Conservation (phyloP, 2,329 filamentous ascomycete genomes). For the Truncatella angustata region DNA sequence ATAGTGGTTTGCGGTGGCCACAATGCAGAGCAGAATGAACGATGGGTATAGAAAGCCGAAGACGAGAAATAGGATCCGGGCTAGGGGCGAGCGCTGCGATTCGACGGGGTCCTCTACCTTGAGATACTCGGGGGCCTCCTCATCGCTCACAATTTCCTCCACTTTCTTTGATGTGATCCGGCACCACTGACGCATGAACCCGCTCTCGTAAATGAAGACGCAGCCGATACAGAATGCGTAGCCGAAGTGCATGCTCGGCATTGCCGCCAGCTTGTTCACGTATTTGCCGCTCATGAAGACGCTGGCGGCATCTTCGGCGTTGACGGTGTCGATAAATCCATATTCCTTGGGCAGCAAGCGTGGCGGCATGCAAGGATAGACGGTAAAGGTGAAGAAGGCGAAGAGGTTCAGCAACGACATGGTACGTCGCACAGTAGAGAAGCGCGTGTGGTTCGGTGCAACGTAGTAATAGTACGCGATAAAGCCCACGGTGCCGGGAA, state of each 20-base stretch:
- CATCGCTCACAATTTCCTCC: neutral
- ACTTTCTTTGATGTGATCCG: neutral
- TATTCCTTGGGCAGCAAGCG: conserved; percentile 44
- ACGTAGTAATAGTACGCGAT: conserved; percentile 45
- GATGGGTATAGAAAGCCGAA: conserved; percentile 50
- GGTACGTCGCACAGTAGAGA: conserved; percentile 39
- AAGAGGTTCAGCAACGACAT: conserved; percentile 47
- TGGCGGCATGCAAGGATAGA: conserved; percentile 47
- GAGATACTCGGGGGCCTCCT: neutral
- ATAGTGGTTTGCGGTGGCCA: conserved; percentile 63
- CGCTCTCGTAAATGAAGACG: conserved; percentile 51
- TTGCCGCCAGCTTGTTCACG: conserved; percentile 57
- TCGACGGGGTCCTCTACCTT: too few relatives aligned
- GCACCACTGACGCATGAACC: conserved; percentile 38
- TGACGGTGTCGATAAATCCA: conserved; percentile 41
- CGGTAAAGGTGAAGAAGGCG: conserved; percentile 42
- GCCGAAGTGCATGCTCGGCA: conserved; percentile 57
- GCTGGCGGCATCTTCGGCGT: conserved; percentile 42
- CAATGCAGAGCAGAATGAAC: conserved; percentile 55
- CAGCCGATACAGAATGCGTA: conserved; percentile 55
- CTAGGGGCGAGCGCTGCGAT: conserved; percentile 15
- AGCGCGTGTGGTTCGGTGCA: conserved; percentile 33
- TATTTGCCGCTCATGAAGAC: conserved; percentile 52
- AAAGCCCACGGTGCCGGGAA: conserved; percentile 49
- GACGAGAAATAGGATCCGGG: conserved; percentile 16